phyloP scores from a whole-genome alignment of 1,284 basidiomycete species.

The Termitomyces sp. region DNA sequence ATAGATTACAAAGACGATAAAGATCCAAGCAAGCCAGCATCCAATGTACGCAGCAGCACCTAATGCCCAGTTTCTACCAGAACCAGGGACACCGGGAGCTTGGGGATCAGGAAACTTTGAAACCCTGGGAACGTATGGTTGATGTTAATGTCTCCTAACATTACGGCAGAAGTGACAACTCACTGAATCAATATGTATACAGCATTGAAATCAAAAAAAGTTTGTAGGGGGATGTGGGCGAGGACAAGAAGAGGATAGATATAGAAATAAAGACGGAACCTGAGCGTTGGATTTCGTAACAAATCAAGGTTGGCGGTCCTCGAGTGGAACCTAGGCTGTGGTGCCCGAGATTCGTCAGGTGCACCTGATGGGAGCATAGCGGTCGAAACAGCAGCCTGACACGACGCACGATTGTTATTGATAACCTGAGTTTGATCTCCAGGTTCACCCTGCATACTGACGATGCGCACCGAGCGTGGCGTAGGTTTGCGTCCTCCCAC shows the following conservation, averaged over 20 bases:
- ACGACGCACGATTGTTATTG: constrained; percentile 46
- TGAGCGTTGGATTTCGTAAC: constrained; percentile 53
- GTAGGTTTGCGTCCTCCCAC: constrained; percentile 66
- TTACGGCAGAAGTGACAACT: constrained; percentile 30
- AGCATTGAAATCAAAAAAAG: constrained; percentile 78
- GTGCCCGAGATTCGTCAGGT: constrained; percentile 30
- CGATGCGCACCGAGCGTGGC: constrained; percentile 72
- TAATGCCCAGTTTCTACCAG: constrained; percentile 71
- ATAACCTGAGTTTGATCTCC: constrained; percentile 46
- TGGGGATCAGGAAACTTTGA: constrained; percentile 64
- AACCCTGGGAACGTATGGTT: constrained; percentile 40
- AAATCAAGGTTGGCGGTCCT: constrained; percentile 61
- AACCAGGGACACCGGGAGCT: constrained; percentile 60
- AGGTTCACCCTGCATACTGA: constrained; percentile 56
- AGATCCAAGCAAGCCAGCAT: constrained; percentile 71
- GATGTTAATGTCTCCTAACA: constrained; percentile 5
- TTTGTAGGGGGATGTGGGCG: constrained; percentile 67
- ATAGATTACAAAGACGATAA: constrained; percentile 75
- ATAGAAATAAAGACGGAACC: constrained; percentile 57
- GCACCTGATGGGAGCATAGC: constrained; percentile 37
- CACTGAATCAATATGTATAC: constrained; percentile 73
- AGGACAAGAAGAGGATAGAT: constrained; percentile 64
- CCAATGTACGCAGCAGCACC: constrained; percentile 74
- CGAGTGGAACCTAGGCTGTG: constrained; percentile 60
- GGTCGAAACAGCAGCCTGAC: constrained; percentile 52